Evolutionary conservation across 2,329 filamentous ascomycete genomes (phyloP).

Genomic region (Alternaria postmessia): DNA sequence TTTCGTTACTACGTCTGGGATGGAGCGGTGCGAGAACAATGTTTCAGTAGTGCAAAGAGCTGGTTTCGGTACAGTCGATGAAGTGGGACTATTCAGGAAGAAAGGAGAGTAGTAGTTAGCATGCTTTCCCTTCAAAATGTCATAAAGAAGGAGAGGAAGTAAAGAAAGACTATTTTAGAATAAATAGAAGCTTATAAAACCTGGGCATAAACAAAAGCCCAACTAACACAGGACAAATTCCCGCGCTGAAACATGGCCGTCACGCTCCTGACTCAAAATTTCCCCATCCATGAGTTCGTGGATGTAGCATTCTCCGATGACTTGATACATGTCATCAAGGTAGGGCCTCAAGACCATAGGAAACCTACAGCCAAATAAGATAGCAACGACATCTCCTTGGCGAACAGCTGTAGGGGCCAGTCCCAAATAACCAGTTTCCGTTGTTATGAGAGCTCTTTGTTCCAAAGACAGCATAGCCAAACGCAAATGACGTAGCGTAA

Average conservation of each 20-base stretch:
- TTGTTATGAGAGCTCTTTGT: not conserved
- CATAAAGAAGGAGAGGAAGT: too few species aligned
- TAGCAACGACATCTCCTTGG: not conserved
- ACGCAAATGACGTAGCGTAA: not conserved
- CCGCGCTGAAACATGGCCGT: too few species aligned
- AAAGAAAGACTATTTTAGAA: too few species aligned
- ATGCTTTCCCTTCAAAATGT: too few species aligned
- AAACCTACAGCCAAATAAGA: not conserved
- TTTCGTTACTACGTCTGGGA: accelerated
- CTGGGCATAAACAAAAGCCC: not conserved
- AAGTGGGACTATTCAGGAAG: too few species aligned
- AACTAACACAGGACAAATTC: not conserved
- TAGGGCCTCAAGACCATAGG: not conserved
- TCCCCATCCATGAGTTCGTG: not conserved
- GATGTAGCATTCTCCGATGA: not conserved
- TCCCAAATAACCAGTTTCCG: not conserved
- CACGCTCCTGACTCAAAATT: not conserved
- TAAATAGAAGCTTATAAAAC: too few species aligned
- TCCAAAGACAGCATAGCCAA: not conserved
- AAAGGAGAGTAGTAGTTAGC: too few species aligned
- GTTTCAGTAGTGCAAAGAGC: too few species aligned
- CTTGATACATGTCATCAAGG: not conserved
- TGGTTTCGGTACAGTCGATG: too few species aligned
- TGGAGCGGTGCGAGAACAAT: too few species aligned
- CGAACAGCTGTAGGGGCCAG: not conserved